phyloP scores from a whole-genome alignment of 352 stramenopile genomes.

The Phytopythium aichiense region DNA sequence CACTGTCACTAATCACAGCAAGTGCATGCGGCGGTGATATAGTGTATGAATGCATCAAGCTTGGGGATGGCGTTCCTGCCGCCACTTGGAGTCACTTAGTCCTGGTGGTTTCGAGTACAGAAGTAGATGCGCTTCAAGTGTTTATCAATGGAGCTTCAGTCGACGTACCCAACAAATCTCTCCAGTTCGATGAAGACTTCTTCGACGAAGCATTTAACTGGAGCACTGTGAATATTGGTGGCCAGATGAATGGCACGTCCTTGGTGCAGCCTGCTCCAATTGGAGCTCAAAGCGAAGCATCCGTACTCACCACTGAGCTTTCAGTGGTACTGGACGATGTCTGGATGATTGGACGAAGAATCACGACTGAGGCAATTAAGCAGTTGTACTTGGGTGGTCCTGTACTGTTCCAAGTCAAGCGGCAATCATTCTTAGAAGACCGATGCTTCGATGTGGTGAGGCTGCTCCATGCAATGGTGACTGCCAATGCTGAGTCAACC shows the following conservation, averaged over 20 bases:
- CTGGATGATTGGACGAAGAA: constrained; percentile 7
- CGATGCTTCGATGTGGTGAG: not conserved
- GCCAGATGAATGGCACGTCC: not conserved
- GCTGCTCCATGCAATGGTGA: not conserved
- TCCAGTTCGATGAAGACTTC: not conserved
- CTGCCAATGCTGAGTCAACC: not conserved
- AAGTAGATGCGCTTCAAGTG: not conserved
- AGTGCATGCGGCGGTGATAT: not conserved
- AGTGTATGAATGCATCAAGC: not conserved
- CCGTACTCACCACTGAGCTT: not conserved
- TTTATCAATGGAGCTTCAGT: not conserved
- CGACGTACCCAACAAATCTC: not conserved
- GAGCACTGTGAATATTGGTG: constrained; percentile 1
- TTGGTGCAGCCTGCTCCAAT: not conserved
- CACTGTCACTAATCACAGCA: not conserved
- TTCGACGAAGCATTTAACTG: constrained; percentile 5
- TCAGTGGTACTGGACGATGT: constrained; percentile 30
- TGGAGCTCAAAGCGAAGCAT: not conserved
- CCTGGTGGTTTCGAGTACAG: not conserved
- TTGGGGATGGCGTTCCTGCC: not conserved
- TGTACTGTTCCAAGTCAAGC: not conserved
- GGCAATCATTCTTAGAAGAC: constrained; percentile 1
- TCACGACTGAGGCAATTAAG: not conserved
- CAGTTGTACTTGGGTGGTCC: not conserved
- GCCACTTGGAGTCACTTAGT: not conserved